Evolutionary conservation across 192 early-diverging fungal genomes (phyloP), one percentile per base, ranked within the genome.

Genomic region (Dimargaris cristalligena): DNA sequence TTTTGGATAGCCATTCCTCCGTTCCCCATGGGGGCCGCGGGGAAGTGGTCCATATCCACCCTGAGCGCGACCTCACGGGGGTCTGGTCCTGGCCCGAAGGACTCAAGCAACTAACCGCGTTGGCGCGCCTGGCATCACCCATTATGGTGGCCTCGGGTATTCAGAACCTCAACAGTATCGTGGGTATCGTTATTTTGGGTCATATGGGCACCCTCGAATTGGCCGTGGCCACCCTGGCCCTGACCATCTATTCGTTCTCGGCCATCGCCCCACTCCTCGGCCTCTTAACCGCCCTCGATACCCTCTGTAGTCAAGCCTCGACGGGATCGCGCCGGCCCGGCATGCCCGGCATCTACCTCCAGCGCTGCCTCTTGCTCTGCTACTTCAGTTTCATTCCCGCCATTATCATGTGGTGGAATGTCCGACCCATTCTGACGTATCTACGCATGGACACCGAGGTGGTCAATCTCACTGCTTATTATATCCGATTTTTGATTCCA

Each of bases 281-380:
- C 22, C 67, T 75, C 23, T 67, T 74, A 9, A 73, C 80, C 3
- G 81, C 83, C 0, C 64, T 85, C n/a, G 83, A 85, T 58, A 85
- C 81, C 1, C 62, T 83, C 13, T 77, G 74, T 35, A 78, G 77
- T 2, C 78, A 83, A 59, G 73, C 78, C 18, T 79, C 63, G 55
- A 80, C 81, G 3, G 72, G 72, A 6, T 68, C 75, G 22, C 62
- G 67, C 45, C 70, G 76, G 33, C 77, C 75, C 46, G 67, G 61
- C 4, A 60, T 77, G 16, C 62, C 78, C 16, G 82, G 82, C 31
- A 60, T 84, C 0, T 76, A 81, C 59, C 67, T 82, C 18, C 82
- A 84, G 61, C 70, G 90, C 9, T 81, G 79, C 0, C 71, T 93
- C 16, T 63, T 91, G 30, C 72, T 91, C 44, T 70, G 85, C 60